These are phyloP conservation scores for Ramularia endophylla DNA, from an alignment of 2,329 filamentous ascomycete species.

Conservation along the genomic window DNA sequence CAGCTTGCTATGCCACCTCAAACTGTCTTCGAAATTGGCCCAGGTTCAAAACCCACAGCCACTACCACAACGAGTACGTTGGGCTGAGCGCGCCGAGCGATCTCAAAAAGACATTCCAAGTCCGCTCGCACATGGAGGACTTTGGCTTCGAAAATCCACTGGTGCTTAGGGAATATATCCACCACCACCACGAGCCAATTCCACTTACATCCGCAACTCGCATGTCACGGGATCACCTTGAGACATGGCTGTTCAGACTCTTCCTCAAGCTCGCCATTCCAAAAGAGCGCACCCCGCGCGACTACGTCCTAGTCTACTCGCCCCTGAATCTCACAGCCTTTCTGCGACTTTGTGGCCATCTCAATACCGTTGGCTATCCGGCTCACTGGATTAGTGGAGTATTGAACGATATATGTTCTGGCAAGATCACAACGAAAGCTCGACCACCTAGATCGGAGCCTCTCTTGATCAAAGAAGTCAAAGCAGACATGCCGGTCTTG, in stretches of 20 bases:
- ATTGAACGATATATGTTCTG: slow-evolving; percentile 5
- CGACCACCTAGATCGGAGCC: slow-evolving; percentile 11
- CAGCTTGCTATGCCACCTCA: slow-evolving; percentile 4
- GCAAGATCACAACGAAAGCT: slow-evolving; percentile 9
- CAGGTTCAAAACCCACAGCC: slow-evolving; percentile 2
- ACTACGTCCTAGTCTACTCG: slow-evolving; percentile 9
- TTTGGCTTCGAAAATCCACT: neutral
- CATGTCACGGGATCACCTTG: neutral
- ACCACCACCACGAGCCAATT: slow-evolving; percentile 1
- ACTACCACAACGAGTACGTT: slow-evolving; percentile 10
- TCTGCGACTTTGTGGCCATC: slow-evolving; percentile 10
- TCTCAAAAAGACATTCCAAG: slow-evolving; percentile 7
- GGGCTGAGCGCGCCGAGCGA: slow-evolving; percentile 4
- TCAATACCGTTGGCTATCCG: slow-evolving; percentile 11
- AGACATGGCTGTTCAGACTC: slow-evolving; percentile 8
- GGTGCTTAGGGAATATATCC: slow-evolving; percentile 1
- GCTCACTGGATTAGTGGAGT: slow-evolving; percentile 12
- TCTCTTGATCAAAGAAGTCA: slow-evolving; percentile 8
- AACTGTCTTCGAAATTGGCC: slow-evolving; percentile 7
- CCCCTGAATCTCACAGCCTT: slow-evolving; percentile 16
- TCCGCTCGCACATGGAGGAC: slow-evolving; percentile 1
- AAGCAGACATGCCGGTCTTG: slow-evolving; percentile 2
- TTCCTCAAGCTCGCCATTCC: slow-evolving; percentile 15
- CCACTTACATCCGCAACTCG: neutral
- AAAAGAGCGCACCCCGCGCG: neutral